Base-by-base conservation (phyloP, 2,329 filamentous ascomycete genomes). In the Fusarium concolor region DNA sequence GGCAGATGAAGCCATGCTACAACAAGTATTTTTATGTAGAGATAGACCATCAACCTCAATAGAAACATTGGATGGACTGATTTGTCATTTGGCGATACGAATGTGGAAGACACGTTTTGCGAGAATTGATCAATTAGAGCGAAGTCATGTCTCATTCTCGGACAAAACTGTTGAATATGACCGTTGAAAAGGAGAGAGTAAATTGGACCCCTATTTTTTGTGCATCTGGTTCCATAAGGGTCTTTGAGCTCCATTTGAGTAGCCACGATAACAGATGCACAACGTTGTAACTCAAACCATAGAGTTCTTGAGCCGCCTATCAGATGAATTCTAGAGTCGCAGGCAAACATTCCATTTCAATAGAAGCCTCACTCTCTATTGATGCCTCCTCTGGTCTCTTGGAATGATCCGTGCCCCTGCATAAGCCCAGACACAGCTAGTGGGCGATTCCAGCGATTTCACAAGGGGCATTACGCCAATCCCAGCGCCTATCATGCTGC, bases 171-270 rank as follows among this genome's bases (percentile, higher is more conserved):
- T 42, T n/a, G 12, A 26, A 26, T 12, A 52, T 42, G 26, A 49
- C 59, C 60, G 45, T 64, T 64, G 44, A 52, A 70, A 64, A 65
- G 62, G 57, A 54, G 62, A 55, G 46, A 49, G 54, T 54, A 70
- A 70, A 70, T 70, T 70, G 67, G 53, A 60, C 67, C 66, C 67
- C 66, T 69, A 68, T 70, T 70, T 54, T 44, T 44, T 31, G 47
- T 35, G 29, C 12, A 22, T 31, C 33, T 45, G 37, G 45, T 39
- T 33, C 41, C n/a, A 47, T 39, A 22, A 55, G 43, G 38, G 24
- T 65, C n/a, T 6, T 24, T 15, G 12, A 39, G 22, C 14, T 42
- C 28, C 15, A 12, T 15, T 50, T 44, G 14, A 35, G 24, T 14
- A 47, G 31, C 35, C 18, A 26, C 26, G n/a, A 24, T 18, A 26